Conservation (phyloP, 1,284 basidiomycete genomes). For the Melampsora abietis-canadensis region DNA sequence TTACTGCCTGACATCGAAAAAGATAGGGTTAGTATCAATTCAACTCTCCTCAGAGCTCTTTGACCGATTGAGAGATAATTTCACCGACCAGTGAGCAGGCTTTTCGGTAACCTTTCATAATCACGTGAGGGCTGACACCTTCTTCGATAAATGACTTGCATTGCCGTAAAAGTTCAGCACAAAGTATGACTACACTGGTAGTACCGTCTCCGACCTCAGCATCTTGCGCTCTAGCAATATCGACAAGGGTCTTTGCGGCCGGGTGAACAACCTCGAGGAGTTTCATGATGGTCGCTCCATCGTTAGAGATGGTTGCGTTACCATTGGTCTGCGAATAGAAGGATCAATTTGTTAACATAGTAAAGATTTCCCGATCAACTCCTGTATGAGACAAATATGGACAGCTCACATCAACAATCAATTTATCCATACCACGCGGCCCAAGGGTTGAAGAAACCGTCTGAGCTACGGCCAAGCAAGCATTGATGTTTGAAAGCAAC, state of each 20-base stretch:
- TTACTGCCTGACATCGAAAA: slow-evolving; percentile 64
- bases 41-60: slow-evolving; percentile 42
- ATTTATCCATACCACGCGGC: slow-evolving; percentile 96
- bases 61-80: not conserved
- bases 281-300: slow-evolving; percentile 96
- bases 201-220: slow-evolving; percentile 98
- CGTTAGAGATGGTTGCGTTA: slow-evolving; percentile 92
- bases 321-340: slow-evolving; percentile 63
- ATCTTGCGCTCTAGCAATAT: slow-evolving; percentile 96
- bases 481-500: slow-evolving; percentile 90
- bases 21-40: slow-evolving; percentile 42
- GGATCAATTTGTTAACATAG: not conserved
- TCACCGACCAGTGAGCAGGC: slow-evolving; percentile 71
- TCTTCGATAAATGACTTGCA: slow-evolving; percentile 89
- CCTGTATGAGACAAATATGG: not conserved
- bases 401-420: slow-evolving; percentile 58
- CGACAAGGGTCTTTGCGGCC: slow-evolving; percentile 90
- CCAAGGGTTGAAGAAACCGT: slow-evolving; percentile 93
- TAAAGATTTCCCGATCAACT: slow-evolving; percentile 56
- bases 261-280: slow-evolving; percentile 96
- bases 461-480: slow-evolving; percentile 83
- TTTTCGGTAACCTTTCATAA: slow-evolving; percentile 91
- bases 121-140: slow-evolving; percentile 93
- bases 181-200: slow-evolving; percentile 88
- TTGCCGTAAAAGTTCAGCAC: slow-evolving; percentile 92